Base-by-base conservation (phyloP, 2,329 filamentous ascomycete genomes). In the Xylariaceae sp. region DNA sequence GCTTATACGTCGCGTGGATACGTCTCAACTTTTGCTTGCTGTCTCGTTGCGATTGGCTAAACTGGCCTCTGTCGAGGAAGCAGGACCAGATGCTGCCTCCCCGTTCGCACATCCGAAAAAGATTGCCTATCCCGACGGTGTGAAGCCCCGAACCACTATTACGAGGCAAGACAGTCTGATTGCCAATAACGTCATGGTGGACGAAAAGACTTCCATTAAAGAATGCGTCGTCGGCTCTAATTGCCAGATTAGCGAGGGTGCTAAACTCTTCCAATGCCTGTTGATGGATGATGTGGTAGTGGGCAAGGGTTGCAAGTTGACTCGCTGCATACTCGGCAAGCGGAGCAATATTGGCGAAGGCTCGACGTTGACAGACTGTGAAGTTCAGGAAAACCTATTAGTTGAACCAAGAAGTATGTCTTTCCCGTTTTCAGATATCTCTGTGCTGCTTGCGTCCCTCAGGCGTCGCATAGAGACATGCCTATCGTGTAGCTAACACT, bases 281-380 rank as follows among this genome's bases (percentile, higher is more conserved):
- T 74, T 97, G 26, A 96, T 97, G 90, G 92, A 97, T 57, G 89
- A 89, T 3, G 91, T 89, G 0, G 85, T 89, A 6, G 80, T 99
- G 9, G 91, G 89, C 11, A 88, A 89, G 64, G 86, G 87, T 43
- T 91, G 87, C 67, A 90, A 90, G 70, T 76, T 97, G 50, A 94
- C 88, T 1, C 88, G 89, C 27, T 96, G 91, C 67, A 88, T 97
- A 34, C 73, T 97, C 41, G 94, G 94, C 3, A 83, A 86, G 66
- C 76, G 89, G 58, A 88, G 86, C 61, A 85, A 87, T 64, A 83
- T 99, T 62, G 91, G 92, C n/a, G 88, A 89, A 46, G 87, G 86
- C 6, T 86, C 80, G 4, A 80, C 84, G n/a, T 72, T 97, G 62
- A 91, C 86, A 51, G 89, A 96, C 57, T 96, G 91, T 65, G 91